Base-by-base conservation (phyloP, 176 grass and related monocot genomes). In the Cocos nucifera region DNA sequence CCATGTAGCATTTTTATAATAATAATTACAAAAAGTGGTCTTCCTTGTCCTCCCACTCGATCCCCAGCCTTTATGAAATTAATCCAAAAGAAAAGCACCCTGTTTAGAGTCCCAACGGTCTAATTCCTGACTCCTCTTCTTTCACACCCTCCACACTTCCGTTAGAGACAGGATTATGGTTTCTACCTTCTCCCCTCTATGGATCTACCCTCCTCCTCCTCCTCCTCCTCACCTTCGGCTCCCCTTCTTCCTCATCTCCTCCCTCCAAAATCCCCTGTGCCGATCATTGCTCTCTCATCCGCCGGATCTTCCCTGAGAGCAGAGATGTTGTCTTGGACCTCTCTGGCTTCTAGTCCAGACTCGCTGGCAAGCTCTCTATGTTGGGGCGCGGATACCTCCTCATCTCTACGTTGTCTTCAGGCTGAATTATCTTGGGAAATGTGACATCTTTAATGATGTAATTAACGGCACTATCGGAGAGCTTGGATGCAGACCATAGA, bases 321-420 rank as follows among this genome's bases (percentile, higher is more conserved):
- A 4, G 19, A 5, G 9, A 19, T 15, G 51, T 22, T 6, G 49
- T 35, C 21, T 21, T 21, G 1, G 21, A 72, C 20, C 62, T 82
- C 8, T 22, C 35, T 4, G 79, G 79, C 0, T 82, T 71, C 54
- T 82, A 61, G 66, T 82, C 79, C 12, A 53, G 54, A 17, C 48
- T 66, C 15, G 53, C 69, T 26, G 73, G 66, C 0, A 53, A 79
- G 9, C 74, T 94, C 0, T 94, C 78, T 69, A 83, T 89, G 82
- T 5, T 19, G 17, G 85, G 81, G 12, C 5, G 17, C 2, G 81
- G 72, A 74, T 50, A 21, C 65, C 0, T 5, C 49, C 16, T 15
- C 49, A 49, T 57, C 69, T 79, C 61, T 28, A 15, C 35, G 75
- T 64, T 52, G 3, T 14, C 20, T 66, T 89, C n/a, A 61, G 61